These are phyloP conservation scores for Pseudodiploospora longispora DNA, from an alignment of 2,329 filamentous ascomycete genomes.

Conservation along the genomic window DNA sequence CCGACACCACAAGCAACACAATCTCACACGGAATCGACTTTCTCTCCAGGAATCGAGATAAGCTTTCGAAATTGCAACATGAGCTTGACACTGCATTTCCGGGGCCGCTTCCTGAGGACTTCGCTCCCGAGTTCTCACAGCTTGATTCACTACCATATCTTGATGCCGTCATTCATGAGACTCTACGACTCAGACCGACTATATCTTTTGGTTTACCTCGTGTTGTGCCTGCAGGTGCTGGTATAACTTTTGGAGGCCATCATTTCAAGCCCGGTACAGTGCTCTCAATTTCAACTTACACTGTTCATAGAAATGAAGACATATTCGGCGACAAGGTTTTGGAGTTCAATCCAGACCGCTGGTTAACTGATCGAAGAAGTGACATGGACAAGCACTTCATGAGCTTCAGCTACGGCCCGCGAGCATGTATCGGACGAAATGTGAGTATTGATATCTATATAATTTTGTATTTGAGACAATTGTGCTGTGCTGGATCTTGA, in stretches of 20 bases:
- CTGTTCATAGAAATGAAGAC: constrained; percentile 1
- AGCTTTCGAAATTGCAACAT: not conserved
- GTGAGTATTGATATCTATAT: not conserved
- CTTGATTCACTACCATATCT: not conserved
- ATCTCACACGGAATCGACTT: constrained; percentile 1
- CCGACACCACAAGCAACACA: constrained; percentile 1
- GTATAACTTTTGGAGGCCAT: not conserved
- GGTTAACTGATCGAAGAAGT: not conserved
- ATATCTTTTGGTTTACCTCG: constrained; percentile 4
- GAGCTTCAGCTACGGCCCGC: constrained; percentile 2
- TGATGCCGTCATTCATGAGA: constrained; percentile 2
- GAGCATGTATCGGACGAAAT: constrained; percentile 2
- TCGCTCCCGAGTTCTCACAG: not conserved
- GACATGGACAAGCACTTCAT: constrained; percentile 1
- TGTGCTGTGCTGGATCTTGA: not conserved
- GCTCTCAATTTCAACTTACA: constrained; percentile 2
- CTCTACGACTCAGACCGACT: constrained; percentile 3
- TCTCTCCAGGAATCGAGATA: not conserved
- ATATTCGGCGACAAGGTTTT: not conserved
- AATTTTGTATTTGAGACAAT: not conserved
- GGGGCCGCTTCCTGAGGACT: not conserved
- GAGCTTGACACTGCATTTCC: not conserved
- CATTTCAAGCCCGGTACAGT: constrained; percentile 2
- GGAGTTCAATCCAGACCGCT: not conserved
- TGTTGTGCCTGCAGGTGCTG: constrained; percentile 1